Conservation (phyloP, 306 rosid species). For the Cotoneaster glaucophyllus region DNA sequence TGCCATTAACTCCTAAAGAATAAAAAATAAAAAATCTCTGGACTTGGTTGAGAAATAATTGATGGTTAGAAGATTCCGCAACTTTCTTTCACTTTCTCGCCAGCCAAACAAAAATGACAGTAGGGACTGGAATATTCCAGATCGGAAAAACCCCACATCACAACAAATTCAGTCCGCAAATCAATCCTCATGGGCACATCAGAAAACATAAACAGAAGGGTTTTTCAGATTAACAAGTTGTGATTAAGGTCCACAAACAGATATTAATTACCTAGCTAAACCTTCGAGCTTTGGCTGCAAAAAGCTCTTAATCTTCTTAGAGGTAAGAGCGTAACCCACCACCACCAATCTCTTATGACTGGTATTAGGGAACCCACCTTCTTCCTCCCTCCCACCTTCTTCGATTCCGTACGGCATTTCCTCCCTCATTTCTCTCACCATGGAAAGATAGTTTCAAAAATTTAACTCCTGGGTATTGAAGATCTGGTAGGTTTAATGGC, state of each 20-base stretch:
- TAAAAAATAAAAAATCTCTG: background rate
- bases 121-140: slow-evolving; percentile 14
- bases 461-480: background rate
- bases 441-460: too few relatives aligned
- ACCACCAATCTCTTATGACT: slow-evolving; percentile 41
- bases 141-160: background rate
- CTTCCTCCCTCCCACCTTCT: slow-evolving; percentile 15
- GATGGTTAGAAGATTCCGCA: background rate
- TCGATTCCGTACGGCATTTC: slow-evolving; percentile 32
- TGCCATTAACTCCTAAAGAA: background rate
- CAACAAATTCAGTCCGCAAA: background rate
- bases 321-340: slow-evolving; percentile 90
- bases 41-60: background rate
- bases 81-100: slow-evolving; percentile 29
- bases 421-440: slow-evolving; percentile 35
- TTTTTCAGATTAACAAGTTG: background rate
- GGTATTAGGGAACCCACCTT: slow-evolving; percentile 24
- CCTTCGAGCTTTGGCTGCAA: slow-evolving; percentile 86
- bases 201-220: background rate
- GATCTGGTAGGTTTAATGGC: background rate
- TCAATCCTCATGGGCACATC: slow-evolving; percentile 2
- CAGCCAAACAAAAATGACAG: slow-evolving; percentile 46
- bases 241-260: background rate
- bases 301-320: slow-evolving; percentile 87
- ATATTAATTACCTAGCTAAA: slow-evolving; percentile 62